A percentile compares a stretch with the other conserved stretches of the same genome.
These are phyloP conservation scores for Vittaforma corneae DNA, from an alignment of 371 early-diverging fungal species.

Conservation along the genomic window DNA sequence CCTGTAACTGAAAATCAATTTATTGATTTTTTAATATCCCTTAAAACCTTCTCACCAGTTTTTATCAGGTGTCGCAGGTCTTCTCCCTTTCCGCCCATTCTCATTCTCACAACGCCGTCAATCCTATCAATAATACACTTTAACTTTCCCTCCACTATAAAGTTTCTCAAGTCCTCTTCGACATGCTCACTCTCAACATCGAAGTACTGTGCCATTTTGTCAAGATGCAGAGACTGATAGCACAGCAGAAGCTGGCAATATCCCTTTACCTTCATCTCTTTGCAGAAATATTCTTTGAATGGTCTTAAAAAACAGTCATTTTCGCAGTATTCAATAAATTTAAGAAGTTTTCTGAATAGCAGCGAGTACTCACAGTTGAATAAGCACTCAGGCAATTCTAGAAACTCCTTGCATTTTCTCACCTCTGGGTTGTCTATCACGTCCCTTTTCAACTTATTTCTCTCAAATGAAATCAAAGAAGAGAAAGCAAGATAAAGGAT, in stretches of 20 bases:
- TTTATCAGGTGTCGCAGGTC: neutral
- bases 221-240: conserved; percentile 80
- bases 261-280: conserved; percentile 89
- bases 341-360: conserved; percentile 71
- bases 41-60: neutral
- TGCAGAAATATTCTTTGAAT: conserved; percentile 64
- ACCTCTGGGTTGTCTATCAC: conserved; percentile 74
- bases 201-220: conserved; percentile 86
- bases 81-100: conserved; percentile 59
- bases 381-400: conserved; percentile 70
- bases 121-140: conserved; percentile 96
- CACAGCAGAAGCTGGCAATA: conserved; percentile 91
- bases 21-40: neutral
- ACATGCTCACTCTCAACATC: conserved; percentile 71
- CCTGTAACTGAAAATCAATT: too few species aligned
- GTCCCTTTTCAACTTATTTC: conserved; percentile 81
- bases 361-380: conserved; percentile 81
- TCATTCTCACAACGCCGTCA: conserved; percentile 83
- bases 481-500: conserved; percentile 81
- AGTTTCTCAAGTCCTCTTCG: conserved; percentile 73
- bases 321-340: conserved; percentile 41
- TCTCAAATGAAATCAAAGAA: conserved; percentile 71
- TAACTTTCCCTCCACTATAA: conserved; percentile 84
- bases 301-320: conserved; percentile 62
- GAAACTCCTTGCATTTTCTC: conserved; percentile 72